Base-by-base conservation (phyloP, 148 eudicot genomes). In the Polygonum aviculare region DNA sequence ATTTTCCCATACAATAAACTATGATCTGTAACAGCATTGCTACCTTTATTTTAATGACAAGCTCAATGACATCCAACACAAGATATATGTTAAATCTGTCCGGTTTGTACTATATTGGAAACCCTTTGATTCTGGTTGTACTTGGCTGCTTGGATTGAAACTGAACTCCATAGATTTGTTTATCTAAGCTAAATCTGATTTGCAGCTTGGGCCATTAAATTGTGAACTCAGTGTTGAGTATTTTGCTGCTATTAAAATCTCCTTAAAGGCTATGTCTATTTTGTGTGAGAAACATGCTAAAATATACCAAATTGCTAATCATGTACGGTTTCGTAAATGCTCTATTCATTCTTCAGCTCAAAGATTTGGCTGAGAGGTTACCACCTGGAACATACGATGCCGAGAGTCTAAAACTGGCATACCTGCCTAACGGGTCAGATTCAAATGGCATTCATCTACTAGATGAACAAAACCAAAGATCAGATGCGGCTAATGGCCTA, bases 351-450 rank as follows among this genome's bases (percentile, higher is more conserved):
- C 31, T 77, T 22, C 89, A 94, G 98, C 90, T 94, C 63, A 94
- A 92, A 84, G 98, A 92, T 76, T 83, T 94, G 92, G 98, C 97
- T 44, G 98, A 92, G 79, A 85, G 88, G 78, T 77, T 94, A 81
- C 97, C 97, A 5, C 92, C 97, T 45, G 98, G 92, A 40, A 85
- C 82, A 21, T 90, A 89, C 60, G 94, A 92, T 65, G 67, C 79
- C 0, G 88, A 89, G 41, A 85, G 77, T 78, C 47, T 83, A 47
- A 87, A 79, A 73, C 79, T 80, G 12, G 80, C 86, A 55, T 83
- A 77, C 72, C 74, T 86, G 65, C 83, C 83, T 19, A 90, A 91
- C 74, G 90, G 97, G 36, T 79, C 81, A 75, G 97, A 90, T 78
- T 79, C 89, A 75, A 90, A 90, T 63, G 89, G 91, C 19, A 75